A percentile compares a stretch with the other conserved stretches of the same genome.
Conservation (phyloP, 2,329 filamentous ascomycete genomes). For the Sporothrix schenckii region DNA sequence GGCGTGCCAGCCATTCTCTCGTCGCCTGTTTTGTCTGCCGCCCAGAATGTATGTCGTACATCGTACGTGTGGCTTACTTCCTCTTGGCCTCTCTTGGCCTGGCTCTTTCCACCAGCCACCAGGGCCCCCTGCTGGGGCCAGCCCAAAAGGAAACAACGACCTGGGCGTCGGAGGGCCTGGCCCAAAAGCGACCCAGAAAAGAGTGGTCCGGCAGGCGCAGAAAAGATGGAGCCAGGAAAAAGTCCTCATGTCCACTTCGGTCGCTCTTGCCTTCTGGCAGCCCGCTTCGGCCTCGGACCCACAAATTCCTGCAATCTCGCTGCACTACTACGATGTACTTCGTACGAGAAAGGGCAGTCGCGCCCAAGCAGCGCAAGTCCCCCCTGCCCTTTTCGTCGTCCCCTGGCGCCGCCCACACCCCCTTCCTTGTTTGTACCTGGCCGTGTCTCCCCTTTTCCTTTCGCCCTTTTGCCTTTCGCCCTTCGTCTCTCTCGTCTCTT, state of each 20-base stretch:
- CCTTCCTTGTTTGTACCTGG: slow-evolving; percentile 14
- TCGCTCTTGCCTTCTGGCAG: neutral
- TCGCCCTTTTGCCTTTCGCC: slow-evolving; percentile 7
- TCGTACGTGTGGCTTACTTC: neutral
- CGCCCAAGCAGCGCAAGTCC: neutral
- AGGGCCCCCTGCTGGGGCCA: neutral
- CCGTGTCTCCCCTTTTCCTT: neutral
- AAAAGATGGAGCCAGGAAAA: neutral
- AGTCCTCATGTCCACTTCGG: neutral
- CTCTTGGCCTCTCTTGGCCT: slow-evolving; percentile 19
- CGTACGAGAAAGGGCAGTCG: neutral
- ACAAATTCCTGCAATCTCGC: slow-evolving; percentile 34
- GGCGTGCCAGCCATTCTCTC: slow-evolving; percentile 11
- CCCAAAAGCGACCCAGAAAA: slow-evolving; percentile 1
- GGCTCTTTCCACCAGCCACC: neutral
- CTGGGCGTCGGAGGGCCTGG: neutral
- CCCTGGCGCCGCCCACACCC: slow-evolving; percentile 16
- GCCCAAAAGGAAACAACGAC: too few species aligned
- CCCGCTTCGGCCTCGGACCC: slow-evolving; percentile 26
- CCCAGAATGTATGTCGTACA: neutral
- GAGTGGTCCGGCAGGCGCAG: neutral
- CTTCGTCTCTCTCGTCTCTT: neutral
- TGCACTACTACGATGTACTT: neutral
- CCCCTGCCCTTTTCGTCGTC: slow-evolving; percentile 9
- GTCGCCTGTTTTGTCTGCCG: neutral